Evolutionary conservation across 1,139 yeast genomes (phyloP).

Genomic region (Pichia sp.): DNA sequence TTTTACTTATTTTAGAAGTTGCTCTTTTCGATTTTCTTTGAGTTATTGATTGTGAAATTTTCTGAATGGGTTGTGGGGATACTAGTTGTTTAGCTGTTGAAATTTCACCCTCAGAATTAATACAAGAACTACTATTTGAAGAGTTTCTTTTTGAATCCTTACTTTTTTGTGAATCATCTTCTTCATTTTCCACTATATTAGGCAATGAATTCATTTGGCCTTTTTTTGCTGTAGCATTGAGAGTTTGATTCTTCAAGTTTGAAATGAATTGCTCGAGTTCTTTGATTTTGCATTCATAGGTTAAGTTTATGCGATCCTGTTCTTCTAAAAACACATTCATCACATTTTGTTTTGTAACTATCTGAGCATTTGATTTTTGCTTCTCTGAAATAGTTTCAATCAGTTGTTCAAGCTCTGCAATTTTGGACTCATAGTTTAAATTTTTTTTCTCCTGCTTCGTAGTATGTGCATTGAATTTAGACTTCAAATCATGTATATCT

Average conservation of each 20-base stretch:
- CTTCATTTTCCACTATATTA: not conserved
- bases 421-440: not conserved
- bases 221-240: not conserved
- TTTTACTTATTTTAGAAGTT: not conserved
- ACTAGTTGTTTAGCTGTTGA: not conserved
- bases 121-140: not conserved
- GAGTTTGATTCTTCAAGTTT: not conserved
- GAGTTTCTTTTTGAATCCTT: not conserved
- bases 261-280: not conserved
- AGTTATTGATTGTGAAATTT: not conserved
- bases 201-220: not conserved
- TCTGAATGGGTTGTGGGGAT: not conserved
- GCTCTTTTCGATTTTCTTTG: not conserved
- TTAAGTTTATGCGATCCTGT: not conserved
- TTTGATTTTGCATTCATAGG: not conserved
- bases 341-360: not conserved
- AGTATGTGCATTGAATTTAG: not conserved
- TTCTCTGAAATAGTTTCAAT: no score
- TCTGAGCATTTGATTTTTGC: not conserved
- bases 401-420: not conserved
- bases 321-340: not conserved
- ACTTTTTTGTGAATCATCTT: not conserved
- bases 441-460: conserved; percentile 1
- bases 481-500: not conserved
- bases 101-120: not conserved